Evolutionary conservation across 2,329 filamentous ascomycete genomes (phyloP).

Genomic region (Zarea fungicola): DNA sequence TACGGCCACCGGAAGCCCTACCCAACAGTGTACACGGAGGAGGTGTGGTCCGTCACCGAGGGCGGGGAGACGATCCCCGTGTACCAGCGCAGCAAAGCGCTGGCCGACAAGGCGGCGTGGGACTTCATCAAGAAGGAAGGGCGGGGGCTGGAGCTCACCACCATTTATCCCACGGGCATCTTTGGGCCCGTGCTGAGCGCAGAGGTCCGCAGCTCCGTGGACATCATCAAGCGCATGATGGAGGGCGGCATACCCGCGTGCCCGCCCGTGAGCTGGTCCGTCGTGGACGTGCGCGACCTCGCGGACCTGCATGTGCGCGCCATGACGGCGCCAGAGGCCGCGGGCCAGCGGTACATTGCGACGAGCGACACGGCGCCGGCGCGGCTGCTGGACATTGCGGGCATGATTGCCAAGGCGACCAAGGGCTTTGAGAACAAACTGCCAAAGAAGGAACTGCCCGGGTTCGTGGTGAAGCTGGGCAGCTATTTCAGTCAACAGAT

Average conservation of each 20-base stretch:
- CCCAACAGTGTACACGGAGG: background rate
- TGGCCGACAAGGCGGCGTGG: constrained; percentile 18
- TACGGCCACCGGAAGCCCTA: constrained; percentile 2
- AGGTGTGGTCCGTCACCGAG: background rate
- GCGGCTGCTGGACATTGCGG: no score
- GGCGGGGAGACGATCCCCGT: background rate
- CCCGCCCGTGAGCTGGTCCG: constrained; percentile 21
- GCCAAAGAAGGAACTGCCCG: no score
- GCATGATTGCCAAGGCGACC: no score
- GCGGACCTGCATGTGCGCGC: constrained; percentile 13
- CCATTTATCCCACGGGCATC: constrained; percentile 15
- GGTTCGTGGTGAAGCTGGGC: no score
- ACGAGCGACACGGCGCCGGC: no score
- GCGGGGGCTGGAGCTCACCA: constrained; percentile 5
- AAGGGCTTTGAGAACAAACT: no score
- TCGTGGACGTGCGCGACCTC: constrained; percentile 21
- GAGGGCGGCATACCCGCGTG: constrained; percentile 21
- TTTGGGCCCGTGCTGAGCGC: constrained; percentile 14
- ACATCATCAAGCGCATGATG: constrained; percentile 22
- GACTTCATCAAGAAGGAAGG: constrained; percentile 5
- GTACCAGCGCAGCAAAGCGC: constrained; percentile 14
- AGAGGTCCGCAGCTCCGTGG: constrained; percentile 12
- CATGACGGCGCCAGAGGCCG: constrained; percentile 2
- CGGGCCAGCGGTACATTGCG: constrained; percentile 11
- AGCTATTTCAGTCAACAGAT: no score